Percentiles rank a stretch among this genome's conserved stretches.
These are phyloP conservation scores for Penicillium sp. DNA, from an alignment of 2,329 filamentous ascomycete species.

Conservation along the genomic window DNA sequence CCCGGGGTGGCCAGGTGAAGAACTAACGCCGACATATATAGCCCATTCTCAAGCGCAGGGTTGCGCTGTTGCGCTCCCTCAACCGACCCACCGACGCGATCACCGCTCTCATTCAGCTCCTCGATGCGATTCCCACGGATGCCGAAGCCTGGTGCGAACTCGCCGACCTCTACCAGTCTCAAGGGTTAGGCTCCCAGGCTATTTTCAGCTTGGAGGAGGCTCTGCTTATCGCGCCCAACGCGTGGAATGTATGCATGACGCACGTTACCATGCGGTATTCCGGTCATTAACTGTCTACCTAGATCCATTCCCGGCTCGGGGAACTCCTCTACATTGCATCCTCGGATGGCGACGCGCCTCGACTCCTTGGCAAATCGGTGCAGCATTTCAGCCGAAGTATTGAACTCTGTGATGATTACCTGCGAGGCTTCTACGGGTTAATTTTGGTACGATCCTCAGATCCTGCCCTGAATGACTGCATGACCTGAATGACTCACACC, in stretches of 20 bases:
- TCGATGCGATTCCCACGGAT: slow-evolving; percentile 86
- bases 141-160: slow-evolving; percentile 92
- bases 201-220: slow-evolving; percentile 91
- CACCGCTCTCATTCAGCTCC: slow-evolving; percentile 68
- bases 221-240: slow-evolving; percentile 80
- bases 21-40: slow-evolving; percentile 43
- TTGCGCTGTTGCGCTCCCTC: slow-evolving; percentile 76
- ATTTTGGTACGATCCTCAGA: slow-evolving; percentile 66
- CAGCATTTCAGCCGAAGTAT: slow-evolving; percentile 87
- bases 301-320: slow-evolving; percentile 85
- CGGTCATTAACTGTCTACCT: slow-evolving; percentile 1
- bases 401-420: slow-evolving; percentile 89
- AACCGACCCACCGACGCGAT: slow-evolving; percentile 72
- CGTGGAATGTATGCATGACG: slow-evolving; percentile 76
- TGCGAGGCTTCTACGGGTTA: slow-evolving; percentile 89
- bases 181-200: slow-evolving; percentile 78
- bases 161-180: slow-evolving; percentile 78
- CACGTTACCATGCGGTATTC: background rate
- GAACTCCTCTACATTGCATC: slow-evolving; percentile 75
- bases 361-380: slow-evolving; percentile 69
- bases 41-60: slow-evolving; percentile 82
- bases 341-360: slow-evolving; percentile 38
- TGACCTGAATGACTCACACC: background rate
- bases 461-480: background rate
- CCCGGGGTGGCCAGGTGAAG: background rate